These are phyloP conservation scores for Pyricularia grisea DNA, from an alignment of 2,329 filamentous ascomycete species.

Conservation along the genomic window DNA sequence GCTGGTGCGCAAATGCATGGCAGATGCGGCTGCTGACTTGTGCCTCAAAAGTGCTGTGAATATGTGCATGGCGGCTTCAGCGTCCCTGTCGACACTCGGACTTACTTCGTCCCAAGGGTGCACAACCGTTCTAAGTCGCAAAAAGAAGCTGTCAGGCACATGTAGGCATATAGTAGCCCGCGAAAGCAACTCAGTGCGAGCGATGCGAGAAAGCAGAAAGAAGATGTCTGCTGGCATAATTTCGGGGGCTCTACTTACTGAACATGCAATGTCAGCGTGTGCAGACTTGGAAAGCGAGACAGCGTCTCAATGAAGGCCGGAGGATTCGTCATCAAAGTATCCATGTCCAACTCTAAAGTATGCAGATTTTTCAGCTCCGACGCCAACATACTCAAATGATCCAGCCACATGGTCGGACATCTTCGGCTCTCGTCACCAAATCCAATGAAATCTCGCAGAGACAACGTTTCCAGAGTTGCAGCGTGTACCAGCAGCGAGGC, in stretches of 20 bases:
- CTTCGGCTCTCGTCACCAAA: constrained; percentile 30
- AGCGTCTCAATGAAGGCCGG: constrained; percentile 27
- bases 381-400: constrained; percentile 24
- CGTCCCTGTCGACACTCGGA: constrained; percentile 24
- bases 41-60: constrained; percentile 22
- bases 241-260: constrained; percentile 13
- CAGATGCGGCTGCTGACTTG: constrained; percentile 9
- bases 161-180: neutral
- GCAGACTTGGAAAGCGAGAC: constrained; percentile 27
- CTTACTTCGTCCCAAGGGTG: constrained; percentile 19
- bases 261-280: constrained; percentile 32
- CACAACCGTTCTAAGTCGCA: constrained; percentile 22
- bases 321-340: constrained; percentile 21
- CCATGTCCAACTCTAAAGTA: constrained; percentile 37
- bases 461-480: constrained; percentile 24
- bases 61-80: constrained; percentile 22
- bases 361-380: constrained; percentile 21
- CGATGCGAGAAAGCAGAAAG: neutral
- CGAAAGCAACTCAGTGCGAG: neutral
- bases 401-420: constrained; percentile 30
- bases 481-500: constrained; percentile 29
- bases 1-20: neutral
- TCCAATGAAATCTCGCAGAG: constrained; percentile 34
- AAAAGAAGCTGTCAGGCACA: neutral
- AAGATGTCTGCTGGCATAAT: neutral